Conservation (phyloP, 371 early-diverging fungal species). For the Rhizopus delemar region DNA sequence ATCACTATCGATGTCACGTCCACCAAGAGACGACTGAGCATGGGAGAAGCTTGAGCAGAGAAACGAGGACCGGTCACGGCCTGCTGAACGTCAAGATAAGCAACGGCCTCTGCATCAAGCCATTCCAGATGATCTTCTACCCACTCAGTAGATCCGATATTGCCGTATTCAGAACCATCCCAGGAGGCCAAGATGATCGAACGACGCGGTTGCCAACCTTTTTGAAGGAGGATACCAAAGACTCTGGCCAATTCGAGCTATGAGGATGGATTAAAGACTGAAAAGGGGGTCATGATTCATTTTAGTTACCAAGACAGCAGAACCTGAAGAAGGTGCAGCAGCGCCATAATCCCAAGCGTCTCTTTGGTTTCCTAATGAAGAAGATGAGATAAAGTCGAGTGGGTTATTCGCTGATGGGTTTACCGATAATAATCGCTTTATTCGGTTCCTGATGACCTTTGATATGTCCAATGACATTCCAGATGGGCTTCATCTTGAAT, state of each 20-base stretch:
- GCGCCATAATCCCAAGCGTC: constrained; percentile 73
- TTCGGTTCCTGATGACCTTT: constrained; percentile 60
- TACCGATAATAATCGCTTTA: constrained; percentile 56
- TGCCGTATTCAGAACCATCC: constrained; percentile 72
- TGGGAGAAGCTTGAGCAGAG: constrained; percentile 53
- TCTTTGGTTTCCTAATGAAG: constrained; percentile 55
- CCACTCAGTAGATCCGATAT: constrained; percentile 72
- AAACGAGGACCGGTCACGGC: constrained; percentile 55
- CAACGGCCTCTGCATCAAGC: constrained; percentile 55
- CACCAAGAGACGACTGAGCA: constrained; percentile 47
- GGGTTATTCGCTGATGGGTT: neutral
- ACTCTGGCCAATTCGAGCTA: constrained; percentile 60
- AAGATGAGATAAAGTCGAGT: neutral
- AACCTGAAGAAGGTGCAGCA: constrained; percentile 68
- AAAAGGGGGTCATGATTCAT: neutral
- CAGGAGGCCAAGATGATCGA: constrained; percentile 67
- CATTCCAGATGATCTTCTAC: constrained; percentile 63
- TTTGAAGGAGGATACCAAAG: constrained; percentile 54
- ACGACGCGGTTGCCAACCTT: constrained; percentile 70
- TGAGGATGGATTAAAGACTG: no score
- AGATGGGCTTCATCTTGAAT: constrained; percentile 58
- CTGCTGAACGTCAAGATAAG: constrained; percentile 63
- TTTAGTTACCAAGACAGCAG: constrained; percentile 53
- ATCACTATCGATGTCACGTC: constrained; percentile 51
- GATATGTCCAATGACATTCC: constrained; percentile 66